Base-by-base conservation (phyloP, 2,329 filamentous ascomycete genomes). In the Fusarium siculi region DNA sequence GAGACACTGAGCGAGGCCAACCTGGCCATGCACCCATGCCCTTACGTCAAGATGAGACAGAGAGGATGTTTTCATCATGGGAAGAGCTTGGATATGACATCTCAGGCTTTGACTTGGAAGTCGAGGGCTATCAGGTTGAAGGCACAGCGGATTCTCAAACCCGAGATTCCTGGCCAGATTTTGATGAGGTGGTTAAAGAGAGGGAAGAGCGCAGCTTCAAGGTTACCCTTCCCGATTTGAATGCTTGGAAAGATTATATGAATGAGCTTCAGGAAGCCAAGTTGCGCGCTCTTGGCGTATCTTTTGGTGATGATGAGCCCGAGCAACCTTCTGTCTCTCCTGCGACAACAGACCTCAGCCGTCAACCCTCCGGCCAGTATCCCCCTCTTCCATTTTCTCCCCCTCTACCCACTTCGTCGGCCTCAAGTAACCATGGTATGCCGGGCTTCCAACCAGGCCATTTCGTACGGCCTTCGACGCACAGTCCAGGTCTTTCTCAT, bases 241-340 rank as follows among this genome's bases (percentile, higher is more conserved):
- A 91, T 79, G 87, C 88, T 2, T 91, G 89, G 89, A 92, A 94
- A 78, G 86, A 90, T 32, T 97, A 98, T 81, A 93, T 95, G 66
- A 89, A 93, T 61, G 92, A 93, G 74, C 85, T 98, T 40, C 91
- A 93, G 75, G 96, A 99, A 84, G 94, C 96, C 68, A 99, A 98
- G 83, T 87, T 99, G 58, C 91, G 95, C 69, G 95, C 96, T 56
- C 87, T 99, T 62, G 96, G 96, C 73, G 96, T 98, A 18, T 95
- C 91, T 23, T 87, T 93, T 68, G 93, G 91, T 40, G 91, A 92
- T 54, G 92, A 94, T 10, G 93, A 96, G 57, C 89, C 91, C 16
- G 83, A 88, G 68, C 84, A 88, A 8, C 84, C 87, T 46, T 90
- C 90, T 7, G 87, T 92, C 73, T 96, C 94, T 19, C 91, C 92